A percentile compares a stretch with the other conserved stretches of the same genome.
Conservation (phyloP, 1,284 basidiomycete genomes). For the Trichosporon asahii region DNA sequence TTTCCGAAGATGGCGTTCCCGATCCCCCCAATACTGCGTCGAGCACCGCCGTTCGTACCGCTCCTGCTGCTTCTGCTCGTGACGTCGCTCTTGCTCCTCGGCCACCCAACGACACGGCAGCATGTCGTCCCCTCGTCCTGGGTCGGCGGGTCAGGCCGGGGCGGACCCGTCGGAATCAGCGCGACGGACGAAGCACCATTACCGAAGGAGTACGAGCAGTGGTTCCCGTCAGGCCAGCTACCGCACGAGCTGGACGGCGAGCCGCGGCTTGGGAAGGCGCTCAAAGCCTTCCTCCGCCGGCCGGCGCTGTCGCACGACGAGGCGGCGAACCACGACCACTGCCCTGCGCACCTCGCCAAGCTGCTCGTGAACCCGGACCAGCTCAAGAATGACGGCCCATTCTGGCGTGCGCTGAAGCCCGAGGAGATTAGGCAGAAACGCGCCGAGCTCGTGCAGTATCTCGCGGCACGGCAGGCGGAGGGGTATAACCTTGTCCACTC, state of each 20-base stretch:
- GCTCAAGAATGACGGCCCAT: conserved; percentile 42
- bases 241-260: conserved; percentile 21
- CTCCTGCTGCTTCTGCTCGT: conserved; percentile 7
- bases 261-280: conserved; percentile 20
- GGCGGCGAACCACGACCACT: conserved; percentile 31
- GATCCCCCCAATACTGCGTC: not conserved
- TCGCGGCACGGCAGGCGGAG: conserved; percentile 33
- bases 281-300: conserved; percentile 35
- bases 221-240: conserved; percentile 23
- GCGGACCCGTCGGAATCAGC: not conserved
- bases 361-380: conserved; percentile 51
- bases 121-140: conserved; percentile 4
- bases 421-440: conserved; percentile 42
- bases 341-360: conserved; percentile 38
- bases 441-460: conserved; percentile 42
- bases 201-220: conserved; percentile 21
- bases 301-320: conserved; percentile 31
- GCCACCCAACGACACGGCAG: conserved; percentile 4
- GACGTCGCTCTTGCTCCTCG: conserved; percentile 10
- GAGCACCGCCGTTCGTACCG: conserved; percentile 8
- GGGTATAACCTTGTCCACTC: conserved; percentile 38
- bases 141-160: conserved; percentile 11
- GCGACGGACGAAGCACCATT: conserved; percentile 15
- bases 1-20: not conserved
- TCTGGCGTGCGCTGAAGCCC: conserved; percentile 42